Evolutionary conservation across 495 filamentous ascomycete species (phyloP).

Genomic region (Penicillium cosmopolitanum): DNA sequence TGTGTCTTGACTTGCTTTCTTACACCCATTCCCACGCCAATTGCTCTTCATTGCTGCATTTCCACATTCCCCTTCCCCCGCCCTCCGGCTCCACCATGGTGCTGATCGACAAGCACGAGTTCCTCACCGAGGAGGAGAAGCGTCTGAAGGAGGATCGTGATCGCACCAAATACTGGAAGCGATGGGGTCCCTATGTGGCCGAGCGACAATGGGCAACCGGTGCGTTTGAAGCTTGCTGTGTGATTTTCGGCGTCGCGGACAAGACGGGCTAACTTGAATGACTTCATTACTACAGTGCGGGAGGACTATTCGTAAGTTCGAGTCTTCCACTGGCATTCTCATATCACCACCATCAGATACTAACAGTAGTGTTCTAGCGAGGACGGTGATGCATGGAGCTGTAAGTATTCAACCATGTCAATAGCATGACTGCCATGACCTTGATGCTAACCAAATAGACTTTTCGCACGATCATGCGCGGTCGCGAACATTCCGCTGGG

Average conservation of each 20-base stretch:
- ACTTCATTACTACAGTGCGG: conserved; percentile 62
- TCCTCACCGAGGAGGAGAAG: conserved; percentile 84
- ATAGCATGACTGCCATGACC: no score
- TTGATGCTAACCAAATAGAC: conserved; percentile 56
- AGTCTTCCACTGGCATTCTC: conserved; percentile 8
- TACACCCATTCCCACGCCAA: background rate
- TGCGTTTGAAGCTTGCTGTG: conserved; percentile 35
- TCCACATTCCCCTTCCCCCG: conserved; percentile 2
- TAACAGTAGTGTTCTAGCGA: conserved; percentile 38
- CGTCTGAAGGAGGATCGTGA: conserved; percentile 83
- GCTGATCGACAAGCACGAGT: conserved; percentile 80
- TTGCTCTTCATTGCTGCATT: conserved; percentile 6
- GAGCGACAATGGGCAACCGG: conserved; percentile 90
- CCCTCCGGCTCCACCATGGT: conserved; percentile 65
- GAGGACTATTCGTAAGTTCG: conserved; percentile 85
- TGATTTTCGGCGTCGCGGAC: background rate
- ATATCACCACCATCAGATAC: background rate
- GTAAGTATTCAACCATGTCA: conserved; percentile 54
- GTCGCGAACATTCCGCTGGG: conserved; percentile 88
- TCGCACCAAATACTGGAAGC: conserved; percentile 77
- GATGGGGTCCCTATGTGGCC: conserved; percentile 72
- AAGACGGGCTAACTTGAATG: conserved; percentile 24
- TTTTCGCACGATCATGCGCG: conserved; percentile 91
- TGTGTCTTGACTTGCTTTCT: background rate
- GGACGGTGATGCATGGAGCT: conserved; percentile 95